Evolutionary conservation across 768 basidiomycete genomes (phyloP), one percentile per base, ranked within the genome.

Genomic region (Mycena epipterygia): DNA sequence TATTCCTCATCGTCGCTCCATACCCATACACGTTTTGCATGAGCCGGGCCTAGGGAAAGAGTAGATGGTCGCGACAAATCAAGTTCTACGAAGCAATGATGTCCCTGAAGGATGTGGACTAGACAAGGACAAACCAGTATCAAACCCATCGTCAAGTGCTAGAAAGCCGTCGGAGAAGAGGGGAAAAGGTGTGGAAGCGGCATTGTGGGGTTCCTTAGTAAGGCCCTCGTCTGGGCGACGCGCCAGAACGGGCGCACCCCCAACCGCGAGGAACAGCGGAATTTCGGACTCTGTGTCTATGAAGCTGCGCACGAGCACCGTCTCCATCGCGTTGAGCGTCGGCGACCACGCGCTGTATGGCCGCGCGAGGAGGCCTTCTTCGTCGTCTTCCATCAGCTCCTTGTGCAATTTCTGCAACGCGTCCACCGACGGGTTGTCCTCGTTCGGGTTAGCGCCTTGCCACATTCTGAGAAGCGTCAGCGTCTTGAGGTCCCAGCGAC

Each of bases 221-320:
- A n/a, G n/a, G n/a, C n/a, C n/a, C n/a, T n/a, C n/a, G n/a, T n/a
- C n/a, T n/a, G n/a, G n/a, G n/a, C 17, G 57, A 9, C 64, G 49
- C 41, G 59, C 23, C 48, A 70, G 30, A 27, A 70, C 51, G 29
- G 37, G 64, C 1, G 70, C 64, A 21, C 70, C 70, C n/a, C 70
- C 70, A 11, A 71, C 64, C 17, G 64, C 64, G 8, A 71, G 14
- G 14, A 67, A 30, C 30, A 33, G 44, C 4, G 64, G 53, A 35
- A 12, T 27, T 5, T 62, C 60, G 7, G 42, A n/a, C 44, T 67
- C 52, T 0, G 42, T 17, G 16, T 62, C 37, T 12, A 71, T 32
- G 53, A 66, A 67, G 42, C 64, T 71, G 14, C 52, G n/a, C 0
- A 66, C 64, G 8, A 39, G 19, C 27, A 61, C 0, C 29, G 49